Conservation (phyloP, 2,329 filamentous ascomycete species). For the Alternaria incomplexa region DNA sequence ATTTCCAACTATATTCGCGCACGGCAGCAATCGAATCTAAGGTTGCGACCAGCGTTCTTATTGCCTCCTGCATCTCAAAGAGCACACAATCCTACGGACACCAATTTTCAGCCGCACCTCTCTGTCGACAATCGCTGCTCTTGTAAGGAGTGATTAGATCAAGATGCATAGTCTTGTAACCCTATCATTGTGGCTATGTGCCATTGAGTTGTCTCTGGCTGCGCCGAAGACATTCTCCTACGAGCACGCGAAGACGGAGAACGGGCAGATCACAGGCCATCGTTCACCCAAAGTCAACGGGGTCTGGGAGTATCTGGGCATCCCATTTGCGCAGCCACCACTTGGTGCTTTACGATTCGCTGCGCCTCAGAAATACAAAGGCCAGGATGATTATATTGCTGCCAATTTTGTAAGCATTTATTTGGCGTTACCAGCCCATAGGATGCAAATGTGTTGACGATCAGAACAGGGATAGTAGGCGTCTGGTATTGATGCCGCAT, state of each 20-base stretch:
- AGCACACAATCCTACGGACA: neutral
- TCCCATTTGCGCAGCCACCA: slow-evolving; percentile 43
- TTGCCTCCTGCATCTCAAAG: neutral
- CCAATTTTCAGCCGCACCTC: neutral
- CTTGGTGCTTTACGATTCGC: slow-evolving; percentile 40
- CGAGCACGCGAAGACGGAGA: slow-evolving; percentile 26
- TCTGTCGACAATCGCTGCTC: neutral
- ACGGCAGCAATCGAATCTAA: neutral
- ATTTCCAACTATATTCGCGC: neutral
- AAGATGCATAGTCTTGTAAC: neutral
- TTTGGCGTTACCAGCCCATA: neutral
- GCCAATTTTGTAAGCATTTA: slow-evolving; percentile 15
- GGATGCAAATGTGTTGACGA: neutral
- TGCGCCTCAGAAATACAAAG: slow-evolving; percentile 24
- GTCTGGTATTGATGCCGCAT: neutral
- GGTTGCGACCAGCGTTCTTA: neutral
- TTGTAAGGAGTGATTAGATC: neutral
- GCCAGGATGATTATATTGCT: slow-evolving; percentile 12
- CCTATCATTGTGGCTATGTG: neutral
- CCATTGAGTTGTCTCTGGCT: neutral
- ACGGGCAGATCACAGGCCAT: slow-evolving; percentile 32
- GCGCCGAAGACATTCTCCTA: slow-evolving; percentile 1
- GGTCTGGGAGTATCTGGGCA: slow-evolving; percentile 43
- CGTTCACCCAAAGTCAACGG: slow-evolving; percentile 14
- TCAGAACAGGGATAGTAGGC: slow-evolving; percentile 18